Evolutionary conservation across 164 flowering plant species (phyloP).

Genomic region (Houttuynia cordata): DNA sequence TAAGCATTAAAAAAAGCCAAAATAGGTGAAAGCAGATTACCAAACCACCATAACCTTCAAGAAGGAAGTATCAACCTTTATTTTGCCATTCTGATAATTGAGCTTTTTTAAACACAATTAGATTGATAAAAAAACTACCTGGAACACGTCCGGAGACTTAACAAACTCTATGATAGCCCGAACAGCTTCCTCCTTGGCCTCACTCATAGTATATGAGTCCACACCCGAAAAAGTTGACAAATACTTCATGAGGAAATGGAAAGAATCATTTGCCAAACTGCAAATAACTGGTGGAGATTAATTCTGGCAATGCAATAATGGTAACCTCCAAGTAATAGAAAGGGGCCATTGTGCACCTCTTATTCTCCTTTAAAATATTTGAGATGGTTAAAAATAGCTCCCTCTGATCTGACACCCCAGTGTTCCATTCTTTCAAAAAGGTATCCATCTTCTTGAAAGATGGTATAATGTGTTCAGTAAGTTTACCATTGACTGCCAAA

Average conservation of each 20-base stretch:
- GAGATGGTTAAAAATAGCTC: slow-evolving; percentile 62
- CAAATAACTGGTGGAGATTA: slow-evolving; percentile 7
- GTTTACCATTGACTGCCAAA: slow-evolving; percentile 68
- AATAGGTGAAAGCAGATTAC: no score
- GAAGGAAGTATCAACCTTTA: no score
- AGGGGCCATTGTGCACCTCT: slow-evolving; percentile 34
- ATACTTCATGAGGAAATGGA: slow-evolving; percentile 67
- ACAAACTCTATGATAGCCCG: slow-evolving; percentile 76
- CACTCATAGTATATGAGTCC: slow-evolving; percentile 50
- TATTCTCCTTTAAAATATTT: slow-evolving; percentile 61
- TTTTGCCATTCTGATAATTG: no score
- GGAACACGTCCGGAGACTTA: slow-evolving; percentile 77
- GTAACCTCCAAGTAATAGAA: not conserved
- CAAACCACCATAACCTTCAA: no score
- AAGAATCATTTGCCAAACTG: slow-evolving; percentile 73
- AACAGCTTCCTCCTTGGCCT: slow-evolving; percentile 90
- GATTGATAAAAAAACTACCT: slow-evolving; percentile 32
- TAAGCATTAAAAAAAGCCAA: no score
- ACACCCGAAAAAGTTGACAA: slow-evolving; percentile 83
- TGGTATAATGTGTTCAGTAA: slow-evolving; percentile 58
- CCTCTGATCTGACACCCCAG: slow-evolving; percentile 60
- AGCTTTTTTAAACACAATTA: no score
- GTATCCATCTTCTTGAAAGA: slow-evolving; percentile 75
- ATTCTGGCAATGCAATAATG: not conserved
- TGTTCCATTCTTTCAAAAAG: slow-evolving; percentile 85